These are phyloP conservation scores for Achaetomiella virescens DNA, from an alignment of 495 filamentous ascomycete genomes.

Conservation along the genomic window DNA sequence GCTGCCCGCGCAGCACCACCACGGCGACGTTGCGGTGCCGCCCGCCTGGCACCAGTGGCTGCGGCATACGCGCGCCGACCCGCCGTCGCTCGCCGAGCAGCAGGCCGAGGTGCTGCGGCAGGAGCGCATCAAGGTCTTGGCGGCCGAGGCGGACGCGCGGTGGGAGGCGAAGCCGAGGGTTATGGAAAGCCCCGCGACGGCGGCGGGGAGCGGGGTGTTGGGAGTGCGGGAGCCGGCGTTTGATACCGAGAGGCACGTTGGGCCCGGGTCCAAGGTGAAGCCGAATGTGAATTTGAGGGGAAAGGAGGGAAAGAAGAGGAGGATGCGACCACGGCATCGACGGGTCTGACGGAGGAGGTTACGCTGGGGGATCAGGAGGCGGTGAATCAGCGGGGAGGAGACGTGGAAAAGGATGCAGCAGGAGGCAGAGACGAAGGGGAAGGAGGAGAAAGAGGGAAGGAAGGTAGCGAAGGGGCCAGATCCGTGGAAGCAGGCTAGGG, in stretches of 20 bases:
- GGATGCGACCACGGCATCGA: neutral
- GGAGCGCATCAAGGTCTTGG: constrained; percentile 63
- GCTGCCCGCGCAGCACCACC: constrained; percentile 56
- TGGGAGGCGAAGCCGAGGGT: constrained; percentile 69
- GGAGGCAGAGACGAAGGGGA: constrained; percentile 17
- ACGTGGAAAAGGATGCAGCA: constrained; percentile 27
- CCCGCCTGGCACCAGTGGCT: constrained; percentile 98
- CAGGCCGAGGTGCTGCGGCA: constrained; percentile 60
- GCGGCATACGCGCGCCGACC: constrained; percentile 63
- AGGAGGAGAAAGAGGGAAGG: constrained; percentile 9
- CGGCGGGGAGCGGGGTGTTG: constrained; percentile 3
- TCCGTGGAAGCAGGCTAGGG: constrained; percentile 55
- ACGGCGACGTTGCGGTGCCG: constrained; percentile 54
- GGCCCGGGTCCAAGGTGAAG: neutral
- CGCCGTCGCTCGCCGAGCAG: constrained; percentile 75
- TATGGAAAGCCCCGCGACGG: constrained; percentile 14
- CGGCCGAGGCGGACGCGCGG: constrained; percentile 71
- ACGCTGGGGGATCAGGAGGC: neutral
- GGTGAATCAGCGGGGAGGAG: constrained; percentile 14
- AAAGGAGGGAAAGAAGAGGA: neutral
- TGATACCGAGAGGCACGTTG: neutral
- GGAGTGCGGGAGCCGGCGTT: constrained; percentile 1
- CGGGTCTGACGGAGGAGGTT: neutral
- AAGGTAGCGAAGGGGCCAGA: constrained; percentile 34
- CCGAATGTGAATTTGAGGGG: neutral